Conservation (phyloP, 2,329 filamentous ascomycete genomes). For the Akanthomyces muscarius region DNA sequence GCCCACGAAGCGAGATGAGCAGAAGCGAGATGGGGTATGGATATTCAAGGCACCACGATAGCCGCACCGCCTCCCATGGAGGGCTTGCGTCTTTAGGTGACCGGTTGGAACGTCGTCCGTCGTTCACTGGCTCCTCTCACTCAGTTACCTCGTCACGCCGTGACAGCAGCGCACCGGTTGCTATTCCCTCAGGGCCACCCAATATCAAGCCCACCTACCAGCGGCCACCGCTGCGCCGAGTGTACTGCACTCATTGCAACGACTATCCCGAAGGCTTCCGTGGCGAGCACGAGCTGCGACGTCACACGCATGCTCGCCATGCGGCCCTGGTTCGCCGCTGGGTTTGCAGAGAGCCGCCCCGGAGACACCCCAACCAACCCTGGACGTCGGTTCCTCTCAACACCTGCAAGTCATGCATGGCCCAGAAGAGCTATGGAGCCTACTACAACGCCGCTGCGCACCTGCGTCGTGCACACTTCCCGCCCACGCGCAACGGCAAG, state of each 20-base stretch:
- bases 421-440: constrained; percentile 53
- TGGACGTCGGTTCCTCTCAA: constrained; percentile 44
- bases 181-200: constrained; percentile 6
- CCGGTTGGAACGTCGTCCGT: constrained; percentile 6
- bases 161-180: constrained; percentile 12
- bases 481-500: constrained; percentile 48
- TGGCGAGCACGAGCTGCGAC: constrained; percentile 78
- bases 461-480: constrained; percentile 54
- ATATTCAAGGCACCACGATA: background rate
- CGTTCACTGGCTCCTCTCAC: constrained; percentile 3
- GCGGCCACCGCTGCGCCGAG: constrained; percentile 60
- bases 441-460: constrained; percentile 60
- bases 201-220: constrained; percentile 42
- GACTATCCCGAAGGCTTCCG: constrained; percentile 84
- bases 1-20: constrained; percentile 6
- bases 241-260: constrained; percentile 73
- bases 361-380: constrained; percentile 32
- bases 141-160: constrained; percentile 8
- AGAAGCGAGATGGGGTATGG: background rate
- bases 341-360: constrained; percentile 51
- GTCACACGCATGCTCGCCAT: constrained; percentile 60
- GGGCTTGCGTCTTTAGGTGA: background rate
- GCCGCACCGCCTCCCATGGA: background rate
- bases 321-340: constrained; percentile 52
- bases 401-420: constrained; percentile 54